A percentile compares a stretch with the other conserved stretches of the same genome.
Evolutionary conservation across 495 filamentous ascomycete genomes (phyloP).

Genomic region (Aspergillus ellipticus): DNA sequence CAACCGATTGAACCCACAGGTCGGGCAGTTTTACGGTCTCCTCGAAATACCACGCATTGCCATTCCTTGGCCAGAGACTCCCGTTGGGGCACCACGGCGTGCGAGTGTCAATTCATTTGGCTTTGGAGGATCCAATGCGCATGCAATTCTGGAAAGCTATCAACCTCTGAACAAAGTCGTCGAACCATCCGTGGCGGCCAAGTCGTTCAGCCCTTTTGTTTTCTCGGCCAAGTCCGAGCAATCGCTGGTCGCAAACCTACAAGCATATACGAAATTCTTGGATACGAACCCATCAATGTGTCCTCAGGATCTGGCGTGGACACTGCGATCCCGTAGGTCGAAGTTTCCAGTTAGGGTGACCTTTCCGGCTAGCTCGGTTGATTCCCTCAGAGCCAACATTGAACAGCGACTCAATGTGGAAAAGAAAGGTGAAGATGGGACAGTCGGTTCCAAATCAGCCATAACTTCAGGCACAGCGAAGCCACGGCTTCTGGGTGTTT

Average conservation of each 20-base stretch:
- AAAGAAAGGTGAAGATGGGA: no score
- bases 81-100: background rate
- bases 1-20: background rate
- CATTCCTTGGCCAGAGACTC: background rate
- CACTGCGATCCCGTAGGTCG: no score
- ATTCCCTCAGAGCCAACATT: no score
- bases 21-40: background rate
- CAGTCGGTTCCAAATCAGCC: background rate
- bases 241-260: conserved; percentile 22
- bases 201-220: background rate
- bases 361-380: no score
- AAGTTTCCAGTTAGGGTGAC: no score
- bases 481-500: conserved; percentile 23
- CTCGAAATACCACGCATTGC: background rate
- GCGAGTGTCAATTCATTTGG: background rate
- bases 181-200: background rate
- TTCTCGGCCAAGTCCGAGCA: background rate
- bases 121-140: background rate
- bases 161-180: background rate
- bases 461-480: conserved; percentile 10
- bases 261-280: no score
- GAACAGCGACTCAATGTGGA: no score
- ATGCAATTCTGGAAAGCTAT: background rate
- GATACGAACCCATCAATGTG: no score
- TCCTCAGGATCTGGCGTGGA: conserved; percentile 9